These are phyloP conservation scores for Penicillium macrosclerotiorum DNA, from an alignment of 495 filamentous ascomycete genomes.

Conservation along the genomic window DNA sequence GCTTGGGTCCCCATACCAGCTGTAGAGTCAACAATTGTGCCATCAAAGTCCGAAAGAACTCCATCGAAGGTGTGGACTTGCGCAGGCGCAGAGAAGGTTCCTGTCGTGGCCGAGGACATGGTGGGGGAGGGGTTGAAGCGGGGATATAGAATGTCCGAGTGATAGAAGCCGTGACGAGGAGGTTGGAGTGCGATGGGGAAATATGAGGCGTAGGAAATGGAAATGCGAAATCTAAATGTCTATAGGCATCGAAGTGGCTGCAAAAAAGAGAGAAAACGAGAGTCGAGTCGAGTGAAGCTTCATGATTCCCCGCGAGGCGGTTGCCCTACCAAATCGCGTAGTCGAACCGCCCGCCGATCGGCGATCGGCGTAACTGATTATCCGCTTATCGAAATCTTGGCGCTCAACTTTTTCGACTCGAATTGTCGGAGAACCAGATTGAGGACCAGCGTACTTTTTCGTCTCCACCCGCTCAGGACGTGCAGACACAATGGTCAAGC, in stretches of 20 bases:
- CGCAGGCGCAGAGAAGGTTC: conserved; percentile 58
- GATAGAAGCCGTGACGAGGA: background rate
- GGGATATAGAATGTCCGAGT: too few species aligned
- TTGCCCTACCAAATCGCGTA: conserved; percentile 12
- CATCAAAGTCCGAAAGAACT: conserved; percentile 90
- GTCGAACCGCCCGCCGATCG: conserved; percentile 21
- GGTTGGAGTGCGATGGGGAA: too few species aligned
- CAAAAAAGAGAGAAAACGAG: conserved; percentile 3
- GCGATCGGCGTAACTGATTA: conserved; percentile 38
- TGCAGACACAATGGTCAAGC: conserved; percentile 47
- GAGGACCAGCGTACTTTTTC: conserved; percentile 9
- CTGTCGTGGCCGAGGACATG: conserved; percentile 32
- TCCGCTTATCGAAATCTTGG: conserved; percentile 50
- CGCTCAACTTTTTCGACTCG: conserved; percentile 30
- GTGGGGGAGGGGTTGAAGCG: conserved; percentile 21
- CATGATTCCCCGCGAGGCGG: background rate
- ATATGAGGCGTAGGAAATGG: too few species aligned
- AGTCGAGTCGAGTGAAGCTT: background rate
- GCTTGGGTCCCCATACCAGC: conserved; percentile 29
- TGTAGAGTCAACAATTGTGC: conserved; percentile 49
- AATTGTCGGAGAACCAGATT: conserved; percentile 13
- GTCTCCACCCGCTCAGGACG: conserved; percentile 5
- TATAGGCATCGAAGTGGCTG: conserved; percentile 1
- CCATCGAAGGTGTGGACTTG: conserved; percentile 66
- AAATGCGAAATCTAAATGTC: conserved; percentile 8